Evolutionary conservation across 1,284 basidiomycete genomes (phyloP), one percentile per base, ranked within the genome.

Genomic region (Ganoderma meredithae): DNA sequence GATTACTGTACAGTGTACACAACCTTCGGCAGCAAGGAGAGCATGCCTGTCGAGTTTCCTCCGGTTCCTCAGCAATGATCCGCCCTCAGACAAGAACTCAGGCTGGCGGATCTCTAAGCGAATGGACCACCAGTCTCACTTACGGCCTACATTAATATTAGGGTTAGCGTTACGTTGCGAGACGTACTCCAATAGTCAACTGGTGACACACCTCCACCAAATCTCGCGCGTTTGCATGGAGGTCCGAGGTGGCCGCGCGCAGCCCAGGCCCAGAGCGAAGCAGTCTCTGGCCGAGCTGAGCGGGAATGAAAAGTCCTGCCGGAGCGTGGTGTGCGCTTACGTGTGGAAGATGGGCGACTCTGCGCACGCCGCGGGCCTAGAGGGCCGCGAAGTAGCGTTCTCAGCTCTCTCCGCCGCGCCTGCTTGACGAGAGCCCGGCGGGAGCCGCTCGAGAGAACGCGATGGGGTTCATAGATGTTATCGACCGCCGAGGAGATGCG

Each of bases 291-390:
- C 25, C 27, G 13, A 55, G 27, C 52, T 31, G 27, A 25, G 27
- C 52, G 52, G 52, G 52, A 55, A 55, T 55, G 52, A 55, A 55
- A 25, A 25, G 47, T 25, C 52, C 27, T 55, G 12, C 7, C 17
- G 52, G 27, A 33, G 52, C 15, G 27, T 19, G 52, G 17, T 2
- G 4, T 33, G 52, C 25, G 52, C 17, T 55, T 55, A 33, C 52
- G 17, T 55, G 52, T 19, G 17, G 52, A 8, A 55, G 17, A 55
- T 55, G 52, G 52, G 52, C 52, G 52, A 55, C 52, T 17, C 5
- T 31, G 17, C 52, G 27, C 31, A 55, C 15, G 52, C 7, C 4
- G 52, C 15, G 52, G 52, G 52, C 52, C 31, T 55, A 55, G 52
- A 33, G 27, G 33, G 52, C 10, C 15, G 15, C 31, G 3, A 19